These are phyloP conservation scores for Botryotinia narcissicola DNA, from an alignment of 2,329 filamentous ascomycete genomes.

Conservation along the genomic window DNA sequence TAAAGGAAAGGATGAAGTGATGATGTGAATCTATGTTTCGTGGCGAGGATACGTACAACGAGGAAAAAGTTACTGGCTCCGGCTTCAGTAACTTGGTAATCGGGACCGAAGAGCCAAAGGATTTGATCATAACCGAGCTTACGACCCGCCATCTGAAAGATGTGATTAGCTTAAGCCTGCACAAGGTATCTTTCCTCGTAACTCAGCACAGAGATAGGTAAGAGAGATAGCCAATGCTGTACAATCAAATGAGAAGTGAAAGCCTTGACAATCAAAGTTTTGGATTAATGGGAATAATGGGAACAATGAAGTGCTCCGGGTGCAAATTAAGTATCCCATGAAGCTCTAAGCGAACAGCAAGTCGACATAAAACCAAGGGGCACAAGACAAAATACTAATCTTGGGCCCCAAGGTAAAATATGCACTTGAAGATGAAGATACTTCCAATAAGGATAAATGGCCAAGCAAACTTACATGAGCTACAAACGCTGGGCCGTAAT, in stretches of 20 bases:
- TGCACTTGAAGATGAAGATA: background rate
- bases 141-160: slow-evolving; percentile 58
- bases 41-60: slow-evolving; percentile 42
- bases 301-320: background rate
- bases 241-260: background rate
- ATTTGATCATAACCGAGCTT: slow-evolving; percentile 79
- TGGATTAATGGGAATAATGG: background rate
- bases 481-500: slow-evolving; percentile 81
- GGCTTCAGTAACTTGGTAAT: slow-evolving; percentile 70
- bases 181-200: background rate
- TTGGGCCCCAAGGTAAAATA: background rate
- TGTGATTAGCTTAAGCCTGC: background rate
- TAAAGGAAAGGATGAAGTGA: background rate
- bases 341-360: background rate
- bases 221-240: background rate
- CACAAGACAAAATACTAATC: background rate
- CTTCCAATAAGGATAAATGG: background rate
- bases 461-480: slow-evolving; percentile 43
- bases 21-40: background rate
- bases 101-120: slow-evolving; percentile 77
- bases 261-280: background rate
- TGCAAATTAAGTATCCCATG: background rate
- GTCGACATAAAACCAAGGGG: background rate
- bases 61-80: slow-evolving; percentile 92
- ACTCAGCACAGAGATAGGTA: background rate